Conservation (phyloP, 1,139 yeast genomes). For the Suhomyces chickasaworum region DNA sequence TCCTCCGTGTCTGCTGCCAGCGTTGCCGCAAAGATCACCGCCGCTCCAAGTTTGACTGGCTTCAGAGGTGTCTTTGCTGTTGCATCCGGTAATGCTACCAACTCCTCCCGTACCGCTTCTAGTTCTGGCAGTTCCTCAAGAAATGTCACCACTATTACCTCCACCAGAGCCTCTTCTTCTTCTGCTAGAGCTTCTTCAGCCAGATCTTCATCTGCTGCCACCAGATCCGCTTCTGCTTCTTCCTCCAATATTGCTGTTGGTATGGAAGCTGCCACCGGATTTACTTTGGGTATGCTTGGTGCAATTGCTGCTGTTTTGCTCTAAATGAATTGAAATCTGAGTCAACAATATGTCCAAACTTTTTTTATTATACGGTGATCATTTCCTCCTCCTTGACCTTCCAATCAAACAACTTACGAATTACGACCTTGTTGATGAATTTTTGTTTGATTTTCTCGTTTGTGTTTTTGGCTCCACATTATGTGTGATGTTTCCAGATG, state of each 20-base stretch:
- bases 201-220: conserved; percentile 3
- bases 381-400: neutral
- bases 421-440: conserved; percentile 10
- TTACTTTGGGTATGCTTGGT: conserved; percentile 54
- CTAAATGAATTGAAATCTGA: conserved; percentile 21
- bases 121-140: conserved; percentile 21
- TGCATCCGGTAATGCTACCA: conserved; percentile 38
- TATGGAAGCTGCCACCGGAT: conserved; percentile 37
- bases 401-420: conserved; percentile 8
- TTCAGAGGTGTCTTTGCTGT: conserved; percentile 51
- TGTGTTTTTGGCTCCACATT: conserved; percentile 8
- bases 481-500: conserved; percentile 10
- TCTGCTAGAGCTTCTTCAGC: conserved; percentile 29
- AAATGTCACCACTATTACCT: conserved; percentile 17
- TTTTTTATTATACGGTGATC: conserved; percentile 7
- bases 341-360: conserved; percentile 8
- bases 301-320: conserved; percentile 53
- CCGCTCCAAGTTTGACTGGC: conserved; percentile 30
- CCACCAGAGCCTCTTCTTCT: conserved; percentile 19
- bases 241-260: conserved; percentile 35
- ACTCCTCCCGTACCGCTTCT: conserved; percentile 23
- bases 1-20: conserved; percentile 22
- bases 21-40: conserved; percentile 21
- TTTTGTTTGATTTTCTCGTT: conserved; percentile 11
- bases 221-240: conserved; percentile 16